Percentiles rank a stretch among this genome's conserved stretches.
Conservation (phyloP, 371 early-diverging fungal species). For the Mortierella sp. region DNA sequence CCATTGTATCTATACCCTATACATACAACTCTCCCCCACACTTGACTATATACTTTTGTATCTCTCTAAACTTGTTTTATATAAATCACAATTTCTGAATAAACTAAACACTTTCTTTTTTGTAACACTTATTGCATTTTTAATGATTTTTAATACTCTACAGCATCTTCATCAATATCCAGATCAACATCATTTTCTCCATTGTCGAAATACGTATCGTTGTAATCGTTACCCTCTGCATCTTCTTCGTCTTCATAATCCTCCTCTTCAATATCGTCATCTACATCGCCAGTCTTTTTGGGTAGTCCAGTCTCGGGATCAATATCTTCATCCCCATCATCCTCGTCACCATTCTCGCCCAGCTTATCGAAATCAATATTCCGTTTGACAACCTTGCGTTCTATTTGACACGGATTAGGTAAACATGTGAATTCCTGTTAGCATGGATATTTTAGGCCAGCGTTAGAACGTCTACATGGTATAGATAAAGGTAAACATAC, state of each 20-base stretch:
- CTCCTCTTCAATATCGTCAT: slow-evolving; percentile 39
- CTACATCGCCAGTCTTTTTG: slow-evolving; percentile 35
- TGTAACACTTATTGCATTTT: background rate
- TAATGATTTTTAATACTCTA: slow-evolving; percentile 25
- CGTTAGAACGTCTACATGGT: background rate
- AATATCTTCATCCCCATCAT: slow-evolving; percentile 31
- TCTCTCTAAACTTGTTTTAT: slow-evolving; percentile 13
- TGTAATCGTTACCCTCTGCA: slow-evolving; percentile 45
- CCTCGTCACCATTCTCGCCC: slow-evolving; percentile 30
- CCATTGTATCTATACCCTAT: background rate
- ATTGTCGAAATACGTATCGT: slow-evolving; percentile 40
- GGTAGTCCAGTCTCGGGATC: slow-evolving; percentile 39
- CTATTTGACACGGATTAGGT: background rate
- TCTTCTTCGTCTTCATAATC: slow-evolving; percentile 49
- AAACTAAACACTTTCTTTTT: background rate
- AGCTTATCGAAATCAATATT: slow-evolving; percentile 34
- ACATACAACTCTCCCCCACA: slow-evolving; percentile 4
- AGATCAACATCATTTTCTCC: slow-evolving; percentile 50
- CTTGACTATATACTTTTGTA: slow-evolving; percentile 39
- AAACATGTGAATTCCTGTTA: background rate
- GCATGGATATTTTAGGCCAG: background rate
- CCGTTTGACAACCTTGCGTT: slow-evolving; percentile 24
- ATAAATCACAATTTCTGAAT: background rate
- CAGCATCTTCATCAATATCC: slow-evolving; percentile 35
- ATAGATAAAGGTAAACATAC: slow-evolving; percentile 21